Conservation (phyloP, 169 alveolate species). For the Eimeria necatrix region DNA sequence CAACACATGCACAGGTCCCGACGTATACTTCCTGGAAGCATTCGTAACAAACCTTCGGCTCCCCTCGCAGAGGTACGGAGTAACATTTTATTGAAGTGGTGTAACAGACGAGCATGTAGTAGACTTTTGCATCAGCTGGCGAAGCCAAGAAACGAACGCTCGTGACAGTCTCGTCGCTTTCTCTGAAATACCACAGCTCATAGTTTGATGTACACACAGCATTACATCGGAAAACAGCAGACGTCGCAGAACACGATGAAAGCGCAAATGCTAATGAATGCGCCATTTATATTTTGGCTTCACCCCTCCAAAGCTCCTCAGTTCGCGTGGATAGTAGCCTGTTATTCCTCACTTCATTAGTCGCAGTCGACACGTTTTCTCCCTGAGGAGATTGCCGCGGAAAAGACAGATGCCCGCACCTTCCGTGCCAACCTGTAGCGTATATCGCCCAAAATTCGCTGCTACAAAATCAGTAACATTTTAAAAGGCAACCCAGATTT, state of each 20-base stretch:
- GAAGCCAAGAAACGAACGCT: constrained; percentile 71
- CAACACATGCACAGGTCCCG: neutral
- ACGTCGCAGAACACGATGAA: neutral
- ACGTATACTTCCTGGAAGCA: neutral
- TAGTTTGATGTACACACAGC: neutral
- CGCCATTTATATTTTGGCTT: neutral
- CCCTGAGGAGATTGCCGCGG: constrained; percentile 74
- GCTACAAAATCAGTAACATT: no score
- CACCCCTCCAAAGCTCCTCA: neutral
- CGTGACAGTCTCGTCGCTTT: constrained; percentile 31
- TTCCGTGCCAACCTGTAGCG: constrained; percentile 69
- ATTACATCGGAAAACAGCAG: no score
- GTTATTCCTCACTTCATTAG: constrained; percentile 46
- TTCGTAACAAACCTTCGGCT: constrained; percentile 19
- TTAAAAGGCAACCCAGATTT: no score
- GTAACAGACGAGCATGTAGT: constrained; percentile 69
- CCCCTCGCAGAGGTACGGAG: constrained; percentile 56
- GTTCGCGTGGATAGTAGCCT: neutral
- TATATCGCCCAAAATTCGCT: neutral
- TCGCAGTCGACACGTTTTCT: constrained; percentile 78
- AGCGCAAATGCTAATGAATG: neutral
- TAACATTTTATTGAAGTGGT: constrained; percentile 38
- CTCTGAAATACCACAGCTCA: neutral
- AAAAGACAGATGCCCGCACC: constrained; percentile 78
- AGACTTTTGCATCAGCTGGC: constrained; percentile 8